phyloP scores from a whole-genome alignment of 225 moss, liverwort and hornwort genomes.

The Lunularia cruciata region DNA sequence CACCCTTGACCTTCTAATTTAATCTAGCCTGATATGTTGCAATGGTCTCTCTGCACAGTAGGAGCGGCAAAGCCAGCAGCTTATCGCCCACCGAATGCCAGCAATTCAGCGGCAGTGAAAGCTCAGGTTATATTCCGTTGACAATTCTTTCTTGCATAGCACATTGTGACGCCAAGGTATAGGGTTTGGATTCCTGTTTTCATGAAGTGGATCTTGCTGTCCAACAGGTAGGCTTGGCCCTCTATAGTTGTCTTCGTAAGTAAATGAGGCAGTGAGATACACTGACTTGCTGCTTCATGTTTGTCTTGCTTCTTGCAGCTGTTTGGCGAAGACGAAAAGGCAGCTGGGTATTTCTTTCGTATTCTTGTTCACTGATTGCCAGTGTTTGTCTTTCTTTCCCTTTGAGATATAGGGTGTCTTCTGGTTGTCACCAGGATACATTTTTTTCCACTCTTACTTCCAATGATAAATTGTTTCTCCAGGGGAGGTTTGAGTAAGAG shows the following conservation, averaged over 20 bases:
- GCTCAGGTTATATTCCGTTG: slow-evolving; percentile 59
- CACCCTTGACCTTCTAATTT: no score
- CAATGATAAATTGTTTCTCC: neutral
- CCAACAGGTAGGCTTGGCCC: neutral
- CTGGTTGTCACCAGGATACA: no score
- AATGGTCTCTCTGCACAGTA: slow-evolving; percentile 4
- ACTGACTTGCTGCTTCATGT: neutral
- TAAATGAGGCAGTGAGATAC: neutral
- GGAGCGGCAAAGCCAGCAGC: slow-evolving; percentile 57
- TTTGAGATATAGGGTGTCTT: no score
- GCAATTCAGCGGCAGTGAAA: slow-evolving; percentile 79
- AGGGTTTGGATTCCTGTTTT: neutral
- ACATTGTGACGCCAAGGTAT: neutral
- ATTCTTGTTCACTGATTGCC: neutral
- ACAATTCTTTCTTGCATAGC: neutral
- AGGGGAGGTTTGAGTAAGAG: slow-evolving; percentile 75
- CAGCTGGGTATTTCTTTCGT: slow-evolving; percentile 36
- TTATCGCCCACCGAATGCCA: slow-evolving; percentile 92
- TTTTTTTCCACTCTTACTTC: no score
- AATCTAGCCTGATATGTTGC: no score
- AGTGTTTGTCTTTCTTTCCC: neutral
- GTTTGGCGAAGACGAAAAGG: slow-evolving; percentile 73
- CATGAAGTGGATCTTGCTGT: neutral
- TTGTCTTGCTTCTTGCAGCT: slow-evolving; percentile 45
- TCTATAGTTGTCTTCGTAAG: no score